Evolutionary conservation across 208 protist genomes (phyloP).

Genomic region (Wallacemonas rigidus): DNA sequence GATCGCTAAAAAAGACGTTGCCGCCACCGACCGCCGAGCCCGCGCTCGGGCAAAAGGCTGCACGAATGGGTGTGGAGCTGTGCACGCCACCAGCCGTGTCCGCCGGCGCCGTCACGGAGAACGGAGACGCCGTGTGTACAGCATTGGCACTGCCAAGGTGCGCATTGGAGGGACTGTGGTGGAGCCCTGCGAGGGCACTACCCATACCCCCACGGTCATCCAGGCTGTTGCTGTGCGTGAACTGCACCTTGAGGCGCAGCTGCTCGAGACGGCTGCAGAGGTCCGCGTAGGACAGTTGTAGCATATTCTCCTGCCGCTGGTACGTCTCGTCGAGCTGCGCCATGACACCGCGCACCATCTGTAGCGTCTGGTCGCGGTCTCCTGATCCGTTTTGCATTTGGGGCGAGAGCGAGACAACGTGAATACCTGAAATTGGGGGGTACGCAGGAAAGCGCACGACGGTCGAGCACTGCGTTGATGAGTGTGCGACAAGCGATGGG

Average conservation of each 20-base stretch:
- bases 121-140: constrained; percentile 1
- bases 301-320: constrained; percentile 50
- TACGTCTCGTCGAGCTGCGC: constrained; percentile 63
- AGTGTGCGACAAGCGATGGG: too few relatives aligned
- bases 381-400: constrained; percentile 10
- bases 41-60: background rate
- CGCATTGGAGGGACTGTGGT: constrained; percentile 10
- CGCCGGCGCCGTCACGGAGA: constrained; percentile 5
- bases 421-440: too few relatives aligned
- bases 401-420: too few relatives aligned
- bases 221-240: background rate
- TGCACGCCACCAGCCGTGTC: constrained; percentile 6
- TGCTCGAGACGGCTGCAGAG: constrained; percentile 54
- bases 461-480: too few relatives aligned
- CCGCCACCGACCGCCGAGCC: background rate
- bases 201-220: constrained; percentile 24
- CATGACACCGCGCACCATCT: constrained; percentile 47
- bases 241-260: constrained; percentile 41
- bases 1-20: background rate
- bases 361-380: constrained; percentile 29
- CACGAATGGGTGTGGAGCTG: constrained; percentile 13
- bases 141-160: background rate
- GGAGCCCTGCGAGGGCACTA: constrained; percentile 21
- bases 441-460: too few relatives aligned
- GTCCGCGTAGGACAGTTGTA: constrained; percentile 51